phyloP scores from a whole-genome alignment of 202 grass and related monocot genomes.

The Hordeum pubiflorum region DNA sequence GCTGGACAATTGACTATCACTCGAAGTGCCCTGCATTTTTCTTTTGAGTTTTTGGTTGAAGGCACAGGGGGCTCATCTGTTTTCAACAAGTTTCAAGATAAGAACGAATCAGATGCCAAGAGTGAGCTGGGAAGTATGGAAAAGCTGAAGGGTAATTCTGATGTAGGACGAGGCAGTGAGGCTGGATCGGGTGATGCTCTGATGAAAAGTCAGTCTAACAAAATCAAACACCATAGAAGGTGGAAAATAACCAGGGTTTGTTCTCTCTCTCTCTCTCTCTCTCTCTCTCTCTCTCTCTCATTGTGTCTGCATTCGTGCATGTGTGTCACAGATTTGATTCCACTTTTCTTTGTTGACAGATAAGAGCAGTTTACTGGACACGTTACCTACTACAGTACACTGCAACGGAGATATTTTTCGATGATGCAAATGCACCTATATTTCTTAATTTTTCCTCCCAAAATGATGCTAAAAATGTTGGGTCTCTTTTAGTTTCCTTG shows the following conservation, averaged over 20 bases:
- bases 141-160: slow-evolving; percentile 47
- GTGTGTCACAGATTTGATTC: slow-evolving; percentile 19
- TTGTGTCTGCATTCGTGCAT: not conserved
- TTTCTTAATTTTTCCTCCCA: slow-evolving; percentile 93
- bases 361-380: slow-evolving; percentile 94
- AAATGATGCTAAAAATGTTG: slow-evolving; percentile 86
- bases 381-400: slow-evolving; percentile 87
- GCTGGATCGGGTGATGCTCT: slow-evolving; percentile 39
- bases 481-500: slow-evolving; percentile 76
- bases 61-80: slow-evolving; percentile 90
- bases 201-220: slow-evolving; percentile 54
- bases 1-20: slow-evolving; percentile 73
- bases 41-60: slow-evolving; percentile 90
- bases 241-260: slow-evolving; percentile 80
- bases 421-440: slow-evolving; percentile 70
- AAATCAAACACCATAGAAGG: slow-evolving; percentile 88
- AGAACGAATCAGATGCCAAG: slow-evolving; percentile 61
- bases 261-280: not conserved
- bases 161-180: slow-evolving; percentile 48
- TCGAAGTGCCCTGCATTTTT: slow-evolving; percentile 77
- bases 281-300: not conserved
- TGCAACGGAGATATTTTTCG: slow-evolving; percentile 90
- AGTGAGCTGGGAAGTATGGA: slow-evolving; percentile 47
- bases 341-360: slow-evolving; percentile 45
- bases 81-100: slow-evolving; percentile 72